These are phyloP conservation scores for Pseudovirgaria hyperparasitica DNA, from an alignment of 2,329 filamentous ascomycete genomes.

Conservation along the genomic window DNA sequence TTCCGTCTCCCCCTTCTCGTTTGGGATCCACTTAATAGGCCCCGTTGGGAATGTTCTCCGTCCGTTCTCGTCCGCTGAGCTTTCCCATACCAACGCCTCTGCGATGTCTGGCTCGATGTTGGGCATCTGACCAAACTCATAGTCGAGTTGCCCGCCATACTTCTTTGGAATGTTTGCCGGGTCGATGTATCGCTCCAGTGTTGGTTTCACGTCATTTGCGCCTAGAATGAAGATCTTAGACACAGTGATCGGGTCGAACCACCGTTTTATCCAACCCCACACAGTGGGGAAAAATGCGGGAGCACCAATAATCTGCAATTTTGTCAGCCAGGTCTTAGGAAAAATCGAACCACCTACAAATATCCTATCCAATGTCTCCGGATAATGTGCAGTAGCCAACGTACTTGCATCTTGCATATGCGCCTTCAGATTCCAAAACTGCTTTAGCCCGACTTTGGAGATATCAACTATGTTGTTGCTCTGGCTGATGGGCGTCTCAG, in stretches of 20 bases:
- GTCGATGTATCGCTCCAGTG: slow-evolving; percentile 72
- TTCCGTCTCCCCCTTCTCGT: slow-evolving; percentile 28
- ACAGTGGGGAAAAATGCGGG: slow-evolving; percentile 85
- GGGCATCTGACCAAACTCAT: slow-evolving; percentile 63
- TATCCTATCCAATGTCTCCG: slow-evolving; percentile 79
- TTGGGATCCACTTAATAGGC: slow-evolving; percentile 33
- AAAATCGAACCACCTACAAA: slow-evolving; percentile 37
- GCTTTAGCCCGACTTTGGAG: slow-evolving; percentile 71
- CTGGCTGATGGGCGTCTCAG: slow-evolving; percentile 77
- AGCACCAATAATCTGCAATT: slow-evolving; percentile 63
- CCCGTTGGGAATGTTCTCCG: slow-evolving; percentile 32
- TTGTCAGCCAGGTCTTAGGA: slow-evolving; percentile 2
- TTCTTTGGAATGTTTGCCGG: slow-evolving; percentile 71
- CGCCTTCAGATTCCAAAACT: slow-evolving; percentile 88
- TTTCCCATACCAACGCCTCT: slow-evolving; percentile 29
- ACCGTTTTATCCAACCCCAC: slow-evolving; percentile 90
- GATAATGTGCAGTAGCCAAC: slow-evolving; percentile 85
- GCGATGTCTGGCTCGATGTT: slow-evolving; percentile 48
- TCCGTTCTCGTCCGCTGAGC: slow-evolving; percentile 17
- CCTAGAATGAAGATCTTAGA: slow-evolving; percentile 92
- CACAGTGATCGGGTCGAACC: slow-evolving; percentile 73
- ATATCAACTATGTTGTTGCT: slow-evolving; percentile 95
- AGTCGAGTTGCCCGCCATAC: slow-evolving; percentile 81
- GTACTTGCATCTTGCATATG: slow-evolving; percentile 91
- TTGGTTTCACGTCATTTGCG: slow-evolving; percentile 58